Conservation (phyloP, 148 eudicot genomes). For the Persicaria maculosa region DNA sequence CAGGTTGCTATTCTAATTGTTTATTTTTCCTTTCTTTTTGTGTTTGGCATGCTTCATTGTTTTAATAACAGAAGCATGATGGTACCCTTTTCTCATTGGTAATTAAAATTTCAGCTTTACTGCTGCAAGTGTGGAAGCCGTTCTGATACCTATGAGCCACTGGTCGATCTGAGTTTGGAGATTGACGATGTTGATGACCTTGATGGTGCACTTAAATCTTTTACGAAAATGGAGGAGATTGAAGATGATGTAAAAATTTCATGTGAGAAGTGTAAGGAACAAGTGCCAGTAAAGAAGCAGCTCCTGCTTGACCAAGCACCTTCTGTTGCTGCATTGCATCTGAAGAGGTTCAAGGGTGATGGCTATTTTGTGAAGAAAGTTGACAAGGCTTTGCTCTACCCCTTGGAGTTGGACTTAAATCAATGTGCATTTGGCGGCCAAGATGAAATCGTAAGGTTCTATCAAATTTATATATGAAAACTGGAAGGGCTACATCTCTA, state of each 20-base stretch:
- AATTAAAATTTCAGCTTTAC: slow-evolving; percentile 40
- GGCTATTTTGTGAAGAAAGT: slow-evolving; percentile 64
- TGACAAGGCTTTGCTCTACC: slow-evolving; percentile 61
- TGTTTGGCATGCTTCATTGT: background rate
- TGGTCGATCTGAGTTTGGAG: slow-evolving; percentile 78
- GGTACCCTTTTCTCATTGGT: background rate
- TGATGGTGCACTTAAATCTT: slow-evolving; percentile 59
- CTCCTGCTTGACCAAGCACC: slow-evolving; percentile 73
- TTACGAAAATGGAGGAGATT: slow-evolving; percentile 80
- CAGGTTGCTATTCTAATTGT: slow-evolving; percentile 35
- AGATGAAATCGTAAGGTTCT: slow-evolving; percentile 35
- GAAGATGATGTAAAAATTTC: slow-evolving; percentile 59
- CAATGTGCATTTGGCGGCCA: slow-evolving; percentile 38
- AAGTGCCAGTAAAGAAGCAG: slow-evolving; percentile 78
- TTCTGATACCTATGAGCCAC: slow-evolving; percentile 73
- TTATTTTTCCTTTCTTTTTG: background rate
- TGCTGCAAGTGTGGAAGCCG: slow-evolving; percentile 73
- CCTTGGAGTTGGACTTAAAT: slow-evolving; percentile 62
- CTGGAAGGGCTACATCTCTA: background rate
- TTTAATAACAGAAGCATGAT: background rate
- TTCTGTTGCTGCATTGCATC: slow-evolving; percentile 59
- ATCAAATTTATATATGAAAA: background rate
- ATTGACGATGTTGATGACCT: slow-evolving; percentile 60
- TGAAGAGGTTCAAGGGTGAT: slow-evolving; percentile 88
- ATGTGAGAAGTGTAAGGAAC: slow-evolving; percentile 74